Evolutionary conservation across 176 grass and related monocot species (phyloP).

Genomic region (Zizania latifolia): DNA sequence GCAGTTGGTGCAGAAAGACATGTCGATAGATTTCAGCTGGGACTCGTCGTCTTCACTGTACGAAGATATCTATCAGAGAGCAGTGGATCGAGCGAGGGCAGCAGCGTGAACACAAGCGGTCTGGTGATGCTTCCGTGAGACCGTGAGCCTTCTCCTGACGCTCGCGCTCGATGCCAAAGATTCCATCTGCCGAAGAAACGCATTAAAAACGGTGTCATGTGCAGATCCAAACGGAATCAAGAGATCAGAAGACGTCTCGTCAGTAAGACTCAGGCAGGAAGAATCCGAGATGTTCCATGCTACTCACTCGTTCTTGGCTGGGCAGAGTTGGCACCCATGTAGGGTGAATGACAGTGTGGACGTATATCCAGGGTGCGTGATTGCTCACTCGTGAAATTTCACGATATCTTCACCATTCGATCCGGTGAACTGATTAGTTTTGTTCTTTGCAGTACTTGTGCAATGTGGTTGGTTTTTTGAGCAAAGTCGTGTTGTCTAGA

Average conservation of each 20-base stretch:
- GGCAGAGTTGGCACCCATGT: background rate
- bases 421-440: background rate
- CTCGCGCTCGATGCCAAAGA: background rate
- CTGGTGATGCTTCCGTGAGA: background rate
- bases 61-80: slow-evolving; percentile 67
- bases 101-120: slow-evolving; percentile 19
- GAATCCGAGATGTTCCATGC: background rate
- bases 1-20: slow-evolving; percentile 70
- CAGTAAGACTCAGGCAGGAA: background rate
- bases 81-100: slow-evolving; percentile 64
- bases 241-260: background rate
- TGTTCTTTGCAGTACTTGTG: background rate
- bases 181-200: background rate
- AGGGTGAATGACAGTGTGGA: background rate
- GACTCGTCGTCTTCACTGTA: slow-evolving; percentile 70
- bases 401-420: background rate
- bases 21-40: slow-evolving; percentile 93
- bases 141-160: background rate
- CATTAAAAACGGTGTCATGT: background rate
- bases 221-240: background rate
- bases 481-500: background rate
- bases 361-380: background rate
- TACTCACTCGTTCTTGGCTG: background rate
- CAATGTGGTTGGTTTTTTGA: background rate
- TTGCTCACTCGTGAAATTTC: background rate